Conservation (phyloP, 768 basidiomycete species). For the Porpolomopsis calyptriformis region DNA sequence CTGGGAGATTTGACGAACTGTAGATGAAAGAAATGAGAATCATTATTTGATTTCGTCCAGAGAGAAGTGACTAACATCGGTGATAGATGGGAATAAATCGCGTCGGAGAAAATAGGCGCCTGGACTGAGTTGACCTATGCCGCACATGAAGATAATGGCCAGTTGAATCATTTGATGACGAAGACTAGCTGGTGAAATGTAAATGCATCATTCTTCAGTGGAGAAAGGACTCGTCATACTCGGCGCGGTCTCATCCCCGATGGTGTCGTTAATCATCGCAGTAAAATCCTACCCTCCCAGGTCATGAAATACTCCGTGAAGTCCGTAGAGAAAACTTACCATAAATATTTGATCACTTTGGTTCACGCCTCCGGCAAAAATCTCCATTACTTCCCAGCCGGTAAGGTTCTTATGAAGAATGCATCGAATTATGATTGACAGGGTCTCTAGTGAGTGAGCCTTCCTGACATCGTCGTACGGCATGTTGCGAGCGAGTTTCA, state of each 20-base stretch:
- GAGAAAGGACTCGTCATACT: constrained; percentile 22
- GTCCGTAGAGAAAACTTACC: constrained; percentile 19
- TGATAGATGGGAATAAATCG: constrained; percentile 49
- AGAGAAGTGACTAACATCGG: constrained; percentile 27
- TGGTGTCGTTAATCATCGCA: constrained; percentile 32
- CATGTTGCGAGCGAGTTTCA: constrained; percentile 27
- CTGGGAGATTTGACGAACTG: constrained; percentile 49
- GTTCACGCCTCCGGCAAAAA: constrained; percentile 49
- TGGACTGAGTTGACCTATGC: constrained; percentile 52
- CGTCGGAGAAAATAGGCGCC: constrained; percentile 60
- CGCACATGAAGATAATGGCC: constrained; percentile 46
- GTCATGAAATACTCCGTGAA: neutral
- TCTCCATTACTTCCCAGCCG: constrained; percentile 67
- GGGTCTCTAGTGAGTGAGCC: constrained; percentile 40
- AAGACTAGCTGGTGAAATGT: constrained; percentile 27
- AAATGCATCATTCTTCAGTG: neutral
- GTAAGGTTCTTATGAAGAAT: constrained; percentile 47
- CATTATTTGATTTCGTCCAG: neutral
- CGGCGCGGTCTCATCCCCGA: constrained; percentile 36
- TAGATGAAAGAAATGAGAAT: neutral
- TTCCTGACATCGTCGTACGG: constrained; percentile 27
- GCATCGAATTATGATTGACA: constrained; percentile 35
- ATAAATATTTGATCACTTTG: constrained; percentile 51
- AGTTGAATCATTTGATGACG: constrained; percentile 49
- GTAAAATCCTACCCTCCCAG: constrained; percentile 34